phyloP scores from a whole-genome alignment of 768 basidiomycete species.

The Suillus cothurnatus region DNA sequence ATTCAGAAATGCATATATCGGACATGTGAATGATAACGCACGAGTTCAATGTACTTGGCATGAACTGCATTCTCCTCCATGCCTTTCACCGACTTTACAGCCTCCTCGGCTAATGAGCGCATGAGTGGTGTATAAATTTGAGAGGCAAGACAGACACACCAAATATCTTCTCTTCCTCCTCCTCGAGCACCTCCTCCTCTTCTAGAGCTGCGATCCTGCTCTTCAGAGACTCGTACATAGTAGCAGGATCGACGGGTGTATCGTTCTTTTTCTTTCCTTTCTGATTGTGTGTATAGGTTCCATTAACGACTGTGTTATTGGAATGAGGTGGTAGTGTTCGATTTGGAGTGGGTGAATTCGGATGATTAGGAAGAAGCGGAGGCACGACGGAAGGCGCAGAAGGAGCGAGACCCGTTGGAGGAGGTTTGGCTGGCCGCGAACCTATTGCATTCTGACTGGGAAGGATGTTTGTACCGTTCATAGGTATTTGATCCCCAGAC shows the following conservation, averaged over 20 bases:
- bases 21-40: constrained; percentile 40
- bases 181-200: constrained; percentile 83
- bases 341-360: constrained; percentile 35
- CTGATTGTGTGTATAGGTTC: constrained; percentile 28
- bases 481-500: constrained; percentile 35
- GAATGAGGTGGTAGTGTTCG: constrained; percentile 36
- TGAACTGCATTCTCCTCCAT: constrained; percentile 83
- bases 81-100: constrained; percentile 82
- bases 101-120: constrained; percentile 71
- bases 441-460: constrained; percentile 35
- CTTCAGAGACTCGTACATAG: constrained; percentile 88
- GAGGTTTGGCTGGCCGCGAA: constrained; percentile 48
- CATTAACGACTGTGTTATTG: constrained; percentile 26
- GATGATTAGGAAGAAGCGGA: constrained; percentile 53
- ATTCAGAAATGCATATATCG: constrained; percentile 19
- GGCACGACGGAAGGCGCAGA: constrained; percentile 62
- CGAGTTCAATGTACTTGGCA: constrained; percentile 86
- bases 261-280: constrained; percentile 74
- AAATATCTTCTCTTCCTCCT: constrained; percentile 81
- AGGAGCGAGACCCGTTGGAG: constrained; percentile 59
- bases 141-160: constrained; percentile 47
- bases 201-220: constrained; percentile 88
- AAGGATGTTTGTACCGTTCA: constrained; percentile 47
- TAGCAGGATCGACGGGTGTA: constrained; percentile 73
- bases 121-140: constrained; percentile 12